These are phyloP conservation scores for Epichloe amarillans DNA, from an alignment of 2,329 filamentous ascomycete genomes.

Conservation along the genomic window DNA sequence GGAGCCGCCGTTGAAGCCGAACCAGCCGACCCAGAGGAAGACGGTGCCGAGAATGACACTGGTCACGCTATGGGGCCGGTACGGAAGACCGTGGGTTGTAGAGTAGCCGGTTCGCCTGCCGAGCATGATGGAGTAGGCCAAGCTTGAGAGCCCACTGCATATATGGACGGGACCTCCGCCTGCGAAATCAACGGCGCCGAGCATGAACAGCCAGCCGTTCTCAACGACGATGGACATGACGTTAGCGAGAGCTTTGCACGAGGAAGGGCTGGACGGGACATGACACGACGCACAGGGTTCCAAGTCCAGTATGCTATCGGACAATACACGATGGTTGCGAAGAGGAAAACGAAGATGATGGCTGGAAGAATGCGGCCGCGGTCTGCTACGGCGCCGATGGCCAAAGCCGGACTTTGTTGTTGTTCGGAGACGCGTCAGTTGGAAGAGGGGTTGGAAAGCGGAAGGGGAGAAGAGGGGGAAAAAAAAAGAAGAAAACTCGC, in stretches of 20 bases:
- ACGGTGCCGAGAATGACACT: conserved; percentile 61
- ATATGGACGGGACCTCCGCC: conserved; percentile 67
- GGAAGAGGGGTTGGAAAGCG: no score
- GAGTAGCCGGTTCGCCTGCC: conserved; percentile 53
- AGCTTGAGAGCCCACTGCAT: conserved; percentile 55
- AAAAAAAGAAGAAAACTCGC: not conserved
- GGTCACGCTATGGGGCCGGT: conserved; percentile 61
- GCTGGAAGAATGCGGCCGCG: conserved; percentile 48
- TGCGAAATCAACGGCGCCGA: conserved; percentile 61
- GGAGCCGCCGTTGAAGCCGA: conserved; percentile 86
- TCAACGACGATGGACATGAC: not conserved
- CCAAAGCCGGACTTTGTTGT: conserved; percentile 39
- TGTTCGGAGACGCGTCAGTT: not conserved
- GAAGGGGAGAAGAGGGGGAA: not conserved
- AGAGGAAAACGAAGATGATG: conserved; percentile 55
- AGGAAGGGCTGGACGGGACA: not conserved
- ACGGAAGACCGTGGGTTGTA: conserved; percentile 47
- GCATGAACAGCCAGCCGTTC: conserved; percentile 55
- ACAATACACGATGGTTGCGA: conserved; percentile 59
- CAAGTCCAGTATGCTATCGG: conserved; percentile 67
- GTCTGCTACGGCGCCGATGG: conserved; percentile 47
- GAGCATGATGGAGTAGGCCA: conserved; percentile 62
- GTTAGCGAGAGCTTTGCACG: not conserved
- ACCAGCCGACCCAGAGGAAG: conserved; percentile 88
- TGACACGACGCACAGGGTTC: conserved; percentile 34